Base-by-base conservation (phyloP, 257 asterid species). In the Gentiana dahurica region DNA sequence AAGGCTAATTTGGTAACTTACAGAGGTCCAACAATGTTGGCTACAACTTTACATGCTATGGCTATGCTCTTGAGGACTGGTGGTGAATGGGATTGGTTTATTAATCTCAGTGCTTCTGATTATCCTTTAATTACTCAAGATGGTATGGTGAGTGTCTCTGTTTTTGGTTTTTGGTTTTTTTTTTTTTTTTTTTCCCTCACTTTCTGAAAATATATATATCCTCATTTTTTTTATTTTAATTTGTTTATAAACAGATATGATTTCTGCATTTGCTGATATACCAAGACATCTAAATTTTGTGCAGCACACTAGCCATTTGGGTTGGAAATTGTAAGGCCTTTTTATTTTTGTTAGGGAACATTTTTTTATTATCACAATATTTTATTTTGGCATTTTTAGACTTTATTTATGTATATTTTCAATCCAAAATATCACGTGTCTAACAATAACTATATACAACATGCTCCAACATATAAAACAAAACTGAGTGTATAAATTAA, bases 21-120 rank as follows among this genome's bases (percentile, higher is more conserved):
- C 36, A 73, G 95, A 71, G 95, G 97, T 4, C 97, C 97, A 36
- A 89, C 97, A 3, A 86, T 89, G 97, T 87, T 89, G 4, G 89
- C 94, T 8, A 72, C 86, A 1, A 89, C 97, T 11, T 84, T 89
- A 7, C 95, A 89, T 56, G 94, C 86, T 4, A 81, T 89, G 76
- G 34, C 95, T 0, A 60, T 82, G 72, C 87, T 89, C 45, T 49
- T 84, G 64, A 83, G 75, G 43, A 73, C 70, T 59, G 92, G 89
- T 0, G 89, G 89, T 0, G 52, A 75, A 4, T 89, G 97, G 97
- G 97, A 89, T 66, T 89, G 97, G 97, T 89, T 89, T 62, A 75
- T 89, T 35, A 89, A 89, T 78, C 95, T 89, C 71, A 83, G 95
- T 59, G 95, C 97, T 46, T 83, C 97, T 39, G 97, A 89, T 60